Base-by-base conservation (phyloP, 2,329 filamentous ascomycete genomes). In the Sporothrix variecibatus region DNA sequence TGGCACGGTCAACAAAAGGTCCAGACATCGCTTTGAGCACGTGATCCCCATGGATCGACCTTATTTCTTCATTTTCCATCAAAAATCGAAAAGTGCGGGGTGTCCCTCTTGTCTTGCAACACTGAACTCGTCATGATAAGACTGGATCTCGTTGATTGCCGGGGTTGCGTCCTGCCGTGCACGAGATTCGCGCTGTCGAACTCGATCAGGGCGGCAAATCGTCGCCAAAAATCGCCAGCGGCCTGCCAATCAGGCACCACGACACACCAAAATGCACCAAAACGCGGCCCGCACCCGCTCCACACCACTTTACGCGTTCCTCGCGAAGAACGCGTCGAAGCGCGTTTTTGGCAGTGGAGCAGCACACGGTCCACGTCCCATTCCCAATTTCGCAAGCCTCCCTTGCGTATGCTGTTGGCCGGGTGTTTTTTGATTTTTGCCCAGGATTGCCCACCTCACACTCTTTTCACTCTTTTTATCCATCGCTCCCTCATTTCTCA, bases 331-430 rank as follows among this genome's bases (percentile, higher is more conserved):
- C 69, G 69, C 69, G 69, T 71, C 69, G n/a, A 15, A 60, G 67
- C 69, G 69, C 69, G 69, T 43, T 58, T 51, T 69, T 53, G 43
- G 28, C 28, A 12, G 67, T 69, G 67, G 67, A 69, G 43, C 65
- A 46, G 20, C 67, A 34, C 67, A 68, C 65, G 65, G 65, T 68
- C 65, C 65, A 69, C 67, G 28, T 53, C 46, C 31, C 67, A 69
- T 53, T 53, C 67, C 31, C 67, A 69, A 69, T 53, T 56, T 69
- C 23, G 46, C 67, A 69, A 69, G 67, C 67, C 67, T 53, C 67
- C 65, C 67, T 53, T 56, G 67, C 67, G 67, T 53, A 69, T 69
- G 67, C 67, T 69, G 67, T 69, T 69, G 67, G 67, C 67, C 67
- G 67, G 67, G 67, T 69, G 67, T 56, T 69, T 69, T 69, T 51